Conservation (phyloP, 176 grass and related monocot species). For the Triticum turgidum region DNA sequence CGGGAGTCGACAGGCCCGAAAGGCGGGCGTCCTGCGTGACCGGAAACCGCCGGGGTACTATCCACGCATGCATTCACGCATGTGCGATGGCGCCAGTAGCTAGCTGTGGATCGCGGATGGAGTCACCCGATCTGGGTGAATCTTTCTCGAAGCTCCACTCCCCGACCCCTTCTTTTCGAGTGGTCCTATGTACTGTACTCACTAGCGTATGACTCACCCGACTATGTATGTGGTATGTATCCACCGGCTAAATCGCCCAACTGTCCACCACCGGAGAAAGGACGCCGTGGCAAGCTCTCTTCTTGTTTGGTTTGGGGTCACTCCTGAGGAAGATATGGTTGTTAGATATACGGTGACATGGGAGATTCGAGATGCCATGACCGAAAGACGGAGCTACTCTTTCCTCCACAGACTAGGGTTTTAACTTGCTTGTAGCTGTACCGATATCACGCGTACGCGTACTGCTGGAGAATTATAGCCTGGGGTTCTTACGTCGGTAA, state of each 20-base stretch:
- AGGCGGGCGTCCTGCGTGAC: neutral
- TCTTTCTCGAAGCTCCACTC: slow-evolving; percentile 35
- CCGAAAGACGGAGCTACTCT: slow-evolving; percentile 30
- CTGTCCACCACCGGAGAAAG: neutral
- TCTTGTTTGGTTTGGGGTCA: neutral
- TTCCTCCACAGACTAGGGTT: neutral
- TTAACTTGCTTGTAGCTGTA: neutral
- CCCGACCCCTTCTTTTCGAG: neutral
- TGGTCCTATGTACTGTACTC: slow-evolving; percentile 6
- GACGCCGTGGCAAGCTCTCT: neutral
- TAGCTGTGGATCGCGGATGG: slow-evolving; percentile 32
- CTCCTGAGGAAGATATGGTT: slow-evolving; percentile 34
- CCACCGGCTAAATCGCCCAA: slow-evolving; percentile 34
- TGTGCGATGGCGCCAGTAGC: neutral
- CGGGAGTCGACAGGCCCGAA: neutral
- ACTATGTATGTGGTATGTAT: neutral
- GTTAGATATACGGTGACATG: slow-evolving; percentile 44
- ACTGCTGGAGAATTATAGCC: neutral
- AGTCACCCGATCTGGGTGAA: slow-evolving; percentile 40
- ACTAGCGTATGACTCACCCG: neutral
- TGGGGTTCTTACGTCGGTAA: neutral
- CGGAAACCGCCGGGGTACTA: neutral
- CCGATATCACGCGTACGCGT: neutral
- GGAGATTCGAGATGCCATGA: slow-evolving; percentile 18
- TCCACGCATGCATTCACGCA: slow-evolving; percentile 26